Base-by-base conservation (phyloP, 352 stramenopile species). In the Phytophthora kernoviae region DNA sequence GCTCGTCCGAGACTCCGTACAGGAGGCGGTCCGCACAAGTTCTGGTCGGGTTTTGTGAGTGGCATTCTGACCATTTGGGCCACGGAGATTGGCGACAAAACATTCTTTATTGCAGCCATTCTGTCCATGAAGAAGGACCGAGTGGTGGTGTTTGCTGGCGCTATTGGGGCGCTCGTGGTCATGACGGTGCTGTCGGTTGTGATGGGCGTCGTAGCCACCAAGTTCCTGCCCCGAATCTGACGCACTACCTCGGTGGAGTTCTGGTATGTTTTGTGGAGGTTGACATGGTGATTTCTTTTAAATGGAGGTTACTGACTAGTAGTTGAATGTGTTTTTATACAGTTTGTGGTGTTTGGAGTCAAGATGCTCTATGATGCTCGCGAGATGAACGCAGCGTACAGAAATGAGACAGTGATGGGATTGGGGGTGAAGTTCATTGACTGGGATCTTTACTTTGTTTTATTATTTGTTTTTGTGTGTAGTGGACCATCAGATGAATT, bases 1-100 rank as follows among this genome's bases (percentile, higher is more conserved):
- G 41, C 48, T 2, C 56, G 61, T 2, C 54, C 66, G 14, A 77
- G 74, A 18, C 65, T 81, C 21, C 78, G 79, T 24, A 53, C 69
- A 1, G 73, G 67, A 8, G 59, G 17, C 32, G 63, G 63, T 34
- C 70, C 84, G 41, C 87, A 85, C 61, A 89, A 90, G 62, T 95
- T 95, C 53, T 93, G 86, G 86, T 90, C 79, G n/a, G 86, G 84
- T 34, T 95, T 95, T 40, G 60, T 91, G 52, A 95, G 79, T 65
- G 83, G 86, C 61, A 91, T 99, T 62, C 77, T 96, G 52, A 94
- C 98, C 47, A 98, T 99, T 53, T 99, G 98, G 82, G 89, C 98
- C 18, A 99, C 96, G 50, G 97, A 99, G 73, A 98, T 99, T 62
- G 97, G 97, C 47, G 97, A 99, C 84, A 99, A 99, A 68, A 99